A percentile compares a stretch with the other conserved stretches of the same genome.
These are phyloP conservation scores for Metschnikowia orientalis DNA, from an alignment of 805 yeast genomes.

Conservation along the genomic window DNA sequence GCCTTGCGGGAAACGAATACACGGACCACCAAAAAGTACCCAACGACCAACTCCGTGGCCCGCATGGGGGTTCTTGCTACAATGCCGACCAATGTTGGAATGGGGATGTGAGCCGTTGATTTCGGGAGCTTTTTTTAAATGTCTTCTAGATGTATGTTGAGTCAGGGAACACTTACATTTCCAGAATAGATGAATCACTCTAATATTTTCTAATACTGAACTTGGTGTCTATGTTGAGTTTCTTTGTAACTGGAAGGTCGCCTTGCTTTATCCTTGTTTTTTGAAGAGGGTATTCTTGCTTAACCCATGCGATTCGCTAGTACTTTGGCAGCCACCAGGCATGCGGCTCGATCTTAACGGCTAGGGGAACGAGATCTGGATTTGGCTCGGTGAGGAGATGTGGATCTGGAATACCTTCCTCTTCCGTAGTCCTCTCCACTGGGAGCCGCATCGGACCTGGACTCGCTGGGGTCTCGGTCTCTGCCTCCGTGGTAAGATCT, in stretches of 20 bases:
- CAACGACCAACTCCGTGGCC: slow-evolving; percentile 7
- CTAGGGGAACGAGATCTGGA: slow-evolving; percentile 37
- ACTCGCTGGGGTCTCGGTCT: slow-evolving; percentile 15
- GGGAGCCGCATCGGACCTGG: slow-evolving; percentile 6
- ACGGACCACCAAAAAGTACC: slow-evolving; percentile 17
- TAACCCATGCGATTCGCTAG: no score
- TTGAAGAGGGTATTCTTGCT: no score
- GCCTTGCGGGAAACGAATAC: slow-evolving; percentile 31
- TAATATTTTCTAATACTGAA: no score
- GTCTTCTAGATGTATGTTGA: no score
- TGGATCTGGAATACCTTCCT: slow-evolving; percentile 30
- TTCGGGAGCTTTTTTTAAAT: no score
- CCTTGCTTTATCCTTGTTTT: no score
- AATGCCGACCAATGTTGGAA: slow-evolving; percentile 1
- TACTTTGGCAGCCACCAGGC: not conserved
- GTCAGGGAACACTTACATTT: no score
- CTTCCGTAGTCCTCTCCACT: slow-evolving; percentile 17
- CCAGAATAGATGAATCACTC: no score
- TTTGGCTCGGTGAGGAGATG: slow-evolving; percentile 31
- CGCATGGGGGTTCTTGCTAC: slow-evolving; percentile 6
- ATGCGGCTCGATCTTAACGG: slow-evolving; percentile 12
- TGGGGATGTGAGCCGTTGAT: no score
- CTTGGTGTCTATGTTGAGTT: no score
- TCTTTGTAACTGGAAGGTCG: no score
- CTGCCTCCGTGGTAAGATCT: slow-evolving; percentile 12